These are phyloP conservation scores for Sungouiozyma intestinalis DNA, from an alignment of 805 yeast species.

Conservation along the genomic window DNA sequence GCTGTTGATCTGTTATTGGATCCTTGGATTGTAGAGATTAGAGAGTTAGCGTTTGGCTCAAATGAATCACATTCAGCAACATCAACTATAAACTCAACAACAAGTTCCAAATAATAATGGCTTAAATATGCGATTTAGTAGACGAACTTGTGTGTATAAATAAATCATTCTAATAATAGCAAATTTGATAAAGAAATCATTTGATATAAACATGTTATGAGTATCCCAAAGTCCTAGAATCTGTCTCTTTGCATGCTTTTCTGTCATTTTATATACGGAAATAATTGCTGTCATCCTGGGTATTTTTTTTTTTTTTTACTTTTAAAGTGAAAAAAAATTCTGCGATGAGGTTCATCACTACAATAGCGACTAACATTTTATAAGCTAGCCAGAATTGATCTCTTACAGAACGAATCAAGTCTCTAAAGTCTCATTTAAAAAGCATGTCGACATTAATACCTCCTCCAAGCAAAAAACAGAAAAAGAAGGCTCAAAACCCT, in stretches of 20 bases:
- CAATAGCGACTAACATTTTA: not conserved
- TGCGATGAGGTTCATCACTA: not conserved
- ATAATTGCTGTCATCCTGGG: no score
- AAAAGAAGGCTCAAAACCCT: slow-evolving; percentile 70
- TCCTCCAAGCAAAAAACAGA: slow-evolving; percentile 86
- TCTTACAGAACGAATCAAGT: not conserved
- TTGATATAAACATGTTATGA: not conserved
- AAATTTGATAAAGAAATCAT: not conserved
- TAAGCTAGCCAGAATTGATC: no score
- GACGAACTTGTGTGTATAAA: no score
- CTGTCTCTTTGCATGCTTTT: no score
- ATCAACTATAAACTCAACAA: slow-evolving; percentile 35
- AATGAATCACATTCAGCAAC: not conserved
- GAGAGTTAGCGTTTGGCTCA: slow-evolving; percentile 53
- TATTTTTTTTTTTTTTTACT: no score
- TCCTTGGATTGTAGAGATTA: slow-evolving; percentile 76
- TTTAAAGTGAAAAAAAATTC: not conserved
- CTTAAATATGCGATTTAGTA: no score
- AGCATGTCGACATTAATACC: slow-evolving; percentile 87
- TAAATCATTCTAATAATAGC: not conserved
- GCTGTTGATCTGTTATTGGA: slow-evolving; percentile 80
- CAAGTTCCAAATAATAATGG: not conserved
- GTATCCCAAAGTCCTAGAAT: no score
- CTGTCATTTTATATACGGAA: not conserved
- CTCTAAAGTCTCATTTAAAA: no score